These are phyloP conservation scores for Lagerstroemia speciosa DNA, from an alignment of 345 rosid genomes.

Conservation along the genomic window DNA sequence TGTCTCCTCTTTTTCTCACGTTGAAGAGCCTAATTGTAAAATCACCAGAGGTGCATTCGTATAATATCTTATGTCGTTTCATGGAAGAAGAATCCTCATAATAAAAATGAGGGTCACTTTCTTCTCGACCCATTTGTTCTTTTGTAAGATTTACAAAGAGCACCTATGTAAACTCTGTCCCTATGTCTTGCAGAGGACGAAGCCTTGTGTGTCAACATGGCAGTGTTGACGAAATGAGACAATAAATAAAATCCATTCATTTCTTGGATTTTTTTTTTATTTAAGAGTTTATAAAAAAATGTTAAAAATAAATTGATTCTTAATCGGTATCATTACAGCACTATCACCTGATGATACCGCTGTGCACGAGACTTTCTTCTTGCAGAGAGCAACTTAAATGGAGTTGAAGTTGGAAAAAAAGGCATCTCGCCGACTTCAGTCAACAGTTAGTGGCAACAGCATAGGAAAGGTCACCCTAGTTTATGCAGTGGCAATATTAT, in stretches of 20 bases:
- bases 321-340: no score
- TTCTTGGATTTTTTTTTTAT: no score
- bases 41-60: not conserved
- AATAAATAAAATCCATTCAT: no score
- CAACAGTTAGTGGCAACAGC: not conserved
- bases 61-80: not conserved
- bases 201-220: no score
- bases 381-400: not conserved
- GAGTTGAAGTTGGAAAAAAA: not conserved
- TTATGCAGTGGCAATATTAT: not conserved
- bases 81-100: not conserved
- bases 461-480: not conserved
- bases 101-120: not conserved
- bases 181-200: no score
- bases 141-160: not conserved
- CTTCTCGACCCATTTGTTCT: not conserved
- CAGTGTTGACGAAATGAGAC: no score
- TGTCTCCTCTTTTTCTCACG: slow-evolving; percentile 63
- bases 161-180: not conserved
- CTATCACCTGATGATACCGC: no score
- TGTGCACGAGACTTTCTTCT: no score
- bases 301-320: no score
- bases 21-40: slow-evolving; percentile 45
- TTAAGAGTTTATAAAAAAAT: no score
- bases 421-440: not conserved